Conservation (phyloP, 495 filamentous ascomycete genomes). For the Penicillium paxilli region DNA sequence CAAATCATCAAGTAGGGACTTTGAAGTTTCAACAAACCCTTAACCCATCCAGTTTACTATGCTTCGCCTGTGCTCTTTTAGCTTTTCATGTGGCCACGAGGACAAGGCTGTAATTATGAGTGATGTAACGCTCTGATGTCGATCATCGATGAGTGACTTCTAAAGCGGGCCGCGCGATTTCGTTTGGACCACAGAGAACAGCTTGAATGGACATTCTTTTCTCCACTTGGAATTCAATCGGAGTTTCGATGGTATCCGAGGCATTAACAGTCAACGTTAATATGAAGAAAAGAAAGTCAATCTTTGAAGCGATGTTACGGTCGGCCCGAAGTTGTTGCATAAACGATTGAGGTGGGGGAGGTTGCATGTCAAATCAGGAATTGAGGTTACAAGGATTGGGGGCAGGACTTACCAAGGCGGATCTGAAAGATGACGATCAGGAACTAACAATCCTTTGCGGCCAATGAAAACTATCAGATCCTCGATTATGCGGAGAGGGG, state of each 20-base stretch:
- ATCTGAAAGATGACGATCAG: background rate
- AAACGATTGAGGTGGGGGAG: background rate
- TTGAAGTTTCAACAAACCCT: too few relatives aligned
- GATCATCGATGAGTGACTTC: background rate
- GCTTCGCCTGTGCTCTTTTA: background rate
- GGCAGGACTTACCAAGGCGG: background rate
- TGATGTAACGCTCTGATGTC: background rate
- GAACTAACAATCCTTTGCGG: background rate
- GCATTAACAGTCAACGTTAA: background rate
- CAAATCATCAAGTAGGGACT: too few relatives aligned
- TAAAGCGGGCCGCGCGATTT: background rate
- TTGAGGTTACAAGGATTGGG: slow-evolving; percentile 1
- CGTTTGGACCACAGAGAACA: background rate
- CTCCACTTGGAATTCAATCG: background rate
- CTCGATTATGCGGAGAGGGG: background rate
- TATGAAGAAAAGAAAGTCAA: background rate
- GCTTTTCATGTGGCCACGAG: background rate
- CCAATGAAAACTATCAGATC: background rate
- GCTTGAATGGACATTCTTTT: background rate
- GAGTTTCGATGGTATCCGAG: background rate
- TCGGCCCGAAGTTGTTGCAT: background rate
- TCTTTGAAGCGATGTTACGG: background rate
- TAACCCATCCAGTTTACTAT: background rate
- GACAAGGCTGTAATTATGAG: background rate
- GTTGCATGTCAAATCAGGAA: background rate